These are phyloP conservation scores for Penicillium atrosanguineum DNA, from an alignment of 495 filamentous ascomycete species.

Conservation along the genomic window DNA sequence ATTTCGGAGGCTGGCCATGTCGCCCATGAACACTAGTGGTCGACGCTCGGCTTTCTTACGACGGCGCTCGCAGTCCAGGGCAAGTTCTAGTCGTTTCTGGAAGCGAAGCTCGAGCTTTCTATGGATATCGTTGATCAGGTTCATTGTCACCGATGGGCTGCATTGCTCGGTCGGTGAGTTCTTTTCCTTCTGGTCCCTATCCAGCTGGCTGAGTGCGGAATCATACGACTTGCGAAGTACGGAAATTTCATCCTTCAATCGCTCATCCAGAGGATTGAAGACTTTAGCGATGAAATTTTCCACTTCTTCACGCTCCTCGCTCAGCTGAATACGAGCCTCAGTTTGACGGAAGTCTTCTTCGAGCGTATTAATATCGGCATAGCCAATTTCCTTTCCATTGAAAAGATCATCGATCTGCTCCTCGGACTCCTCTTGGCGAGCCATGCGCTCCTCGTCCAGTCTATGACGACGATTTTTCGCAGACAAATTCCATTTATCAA, in stretches of 20 bases:
- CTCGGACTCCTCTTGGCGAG: constrained; percentile 55
- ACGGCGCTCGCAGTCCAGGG: constrained; percentile 50
- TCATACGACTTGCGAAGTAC: constrained; percentile 52
- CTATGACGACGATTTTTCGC: constrained; percentile 40
- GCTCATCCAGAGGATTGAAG: constrained; percentile 51
- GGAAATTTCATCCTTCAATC: constrained; percentile 52
- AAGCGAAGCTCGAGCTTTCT: constrained; percentile 49
- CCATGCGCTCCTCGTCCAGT: constrained; percentile 47
- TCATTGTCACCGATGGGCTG: constrained; percentile 45
- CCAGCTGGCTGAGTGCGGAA: constrained; percentile 38
- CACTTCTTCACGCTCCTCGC: constrained; percentile 56
- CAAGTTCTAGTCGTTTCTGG: constrained; percentile 51
- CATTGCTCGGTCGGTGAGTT: constrained; percentile 30
- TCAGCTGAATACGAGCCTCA: constrained; percentile 51
- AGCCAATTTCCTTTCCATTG: constrained; percentile 58
- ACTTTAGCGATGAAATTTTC: constrained; percentile 50
- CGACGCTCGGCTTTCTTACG: constrained; percentile 52
- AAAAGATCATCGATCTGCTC: constrained; percentile 54
- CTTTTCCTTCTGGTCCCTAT: constrained; percentile 41
- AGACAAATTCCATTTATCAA: constrained; percentile 45
- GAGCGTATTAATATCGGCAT: constrained; percentile 59
- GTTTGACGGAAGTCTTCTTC: constrained; percentile 58
- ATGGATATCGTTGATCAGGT: constrained; percentile 43
- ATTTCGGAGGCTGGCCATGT: constrained; percentile 44
- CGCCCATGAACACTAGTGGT: constrained; percentile 50